Percentiles rank a stretch among this genome's conserved stretches.
Evolutionary conservation across 345 rosid species (phyloP).

Genomic region (Arabis alpina): DNA sequence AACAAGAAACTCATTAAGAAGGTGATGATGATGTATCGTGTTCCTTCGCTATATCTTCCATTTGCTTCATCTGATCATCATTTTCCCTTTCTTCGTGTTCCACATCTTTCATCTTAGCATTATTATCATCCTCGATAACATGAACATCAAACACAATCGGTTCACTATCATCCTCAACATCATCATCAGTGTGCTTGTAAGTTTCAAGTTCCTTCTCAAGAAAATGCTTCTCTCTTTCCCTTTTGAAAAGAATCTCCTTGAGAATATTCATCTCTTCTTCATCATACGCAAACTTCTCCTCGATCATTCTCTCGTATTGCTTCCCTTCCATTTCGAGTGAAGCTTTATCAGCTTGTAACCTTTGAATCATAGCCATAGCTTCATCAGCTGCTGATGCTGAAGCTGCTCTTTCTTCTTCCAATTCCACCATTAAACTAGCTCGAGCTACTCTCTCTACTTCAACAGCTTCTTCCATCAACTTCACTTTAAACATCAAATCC

Average conservation of each 20-base stretch:
- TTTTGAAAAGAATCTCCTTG: slow-evolving; percentile 76
- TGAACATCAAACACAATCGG: slow-evolving; percentile 74
- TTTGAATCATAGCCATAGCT: slow-evolving; percentile 89
- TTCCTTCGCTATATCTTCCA: slow-evolving; percentile 54
- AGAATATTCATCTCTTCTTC: slow-evolving; percentile 85
- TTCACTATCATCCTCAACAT: slow-evolving; percentile 33
- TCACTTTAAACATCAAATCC: slow-evolving; percentile 48
- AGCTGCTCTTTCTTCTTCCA: slow-evolving; percentile 86
- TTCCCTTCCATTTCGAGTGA: slow-evolving; percentile 81
- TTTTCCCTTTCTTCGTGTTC: slow-evolving; percentile 49
- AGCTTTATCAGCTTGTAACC: slow-evolving; percentile 86
- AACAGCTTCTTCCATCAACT: slow-evolving; percentile 56
- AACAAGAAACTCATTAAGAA: slow-evolving; percentile 26
- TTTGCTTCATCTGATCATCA: slow-evolving; percentile 47
- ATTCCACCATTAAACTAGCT: slow-evolving; percentile 58
- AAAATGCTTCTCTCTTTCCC: slow-evolving; percentile 77
- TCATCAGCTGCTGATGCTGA: slow-evolving; percentile 89
- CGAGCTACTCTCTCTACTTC: slow-evolving; percentile 56
- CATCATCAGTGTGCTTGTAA: slow-evolving; percentile 56
- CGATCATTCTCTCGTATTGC: slow-evolving; percentile 86
- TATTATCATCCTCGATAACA: slow-evolving; percentile 57
- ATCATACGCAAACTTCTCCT: slow-evolving; percentile 80
- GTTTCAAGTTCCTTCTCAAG: slow-evolving; percentile 81
- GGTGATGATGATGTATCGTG: slow-evolving; percentile 45
- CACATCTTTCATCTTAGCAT: slow-evolving; percentile 35